Base-by-base conservation (phyloP, 129 eudicot genomes). In the Smallanthus sonchifolius region DNA sequence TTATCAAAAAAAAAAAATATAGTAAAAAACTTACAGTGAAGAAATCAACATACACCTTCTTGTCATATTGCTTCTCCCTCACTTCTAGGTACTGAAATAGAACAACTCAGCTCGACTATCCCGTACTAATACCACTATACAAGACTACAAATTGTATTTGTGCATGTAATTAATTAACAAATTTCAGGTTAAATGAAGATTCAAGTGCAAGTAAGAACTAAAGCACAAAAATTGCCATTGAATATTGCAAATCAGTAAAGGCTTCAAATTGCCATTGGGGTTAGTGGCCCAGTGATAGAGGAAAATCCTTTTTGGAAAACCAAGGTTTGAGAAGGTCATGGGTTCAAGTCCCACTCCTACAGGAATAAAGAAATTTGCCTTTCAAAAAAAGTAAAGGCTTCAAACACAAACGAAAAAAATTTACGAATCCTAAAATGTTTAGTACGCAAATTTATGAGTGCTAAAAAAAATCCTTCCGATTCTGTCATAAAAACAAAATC, bases 11-110 rank as follows among this genome's bases (percentile, higher is more conserved):
- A 13, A 8, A 32, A 32, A 61, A 42, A 39, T 6, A 4, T 34
- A 56, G 65, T 17, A 67, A 14, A 4, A 70, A 51, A 77, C 98
- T 83, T 83, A 93, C 98, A 10, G 97, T 90, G 87, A 81, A 93
- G 75, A 93, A 85, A 73, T 93, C 98, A 51, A 93, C 73, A 61
- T 86, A 83, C 48, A 48, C 96, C 78, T 93, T 93, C 81, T 84
- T 77, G 87, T 93, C 98, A 76, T 93, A 93, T 79, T 93, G 98
- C 82, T 93, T 90, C 83, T 93, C 98, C 86, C 98, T 88, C 77
- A 93, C 97, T 82, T 93, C 97, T 15, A 93, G 91, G 81, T 90
- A 67, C 98, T 93, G 84, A 49, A 70, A 43, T 28, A 48, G 17
- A 70, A 76, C 13, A 81, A 48, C 65, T 56, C 32, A 44, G 44